Conservation (phyloP, 176 grass and related monocot species). For the Oryza australiensis region DNA sequence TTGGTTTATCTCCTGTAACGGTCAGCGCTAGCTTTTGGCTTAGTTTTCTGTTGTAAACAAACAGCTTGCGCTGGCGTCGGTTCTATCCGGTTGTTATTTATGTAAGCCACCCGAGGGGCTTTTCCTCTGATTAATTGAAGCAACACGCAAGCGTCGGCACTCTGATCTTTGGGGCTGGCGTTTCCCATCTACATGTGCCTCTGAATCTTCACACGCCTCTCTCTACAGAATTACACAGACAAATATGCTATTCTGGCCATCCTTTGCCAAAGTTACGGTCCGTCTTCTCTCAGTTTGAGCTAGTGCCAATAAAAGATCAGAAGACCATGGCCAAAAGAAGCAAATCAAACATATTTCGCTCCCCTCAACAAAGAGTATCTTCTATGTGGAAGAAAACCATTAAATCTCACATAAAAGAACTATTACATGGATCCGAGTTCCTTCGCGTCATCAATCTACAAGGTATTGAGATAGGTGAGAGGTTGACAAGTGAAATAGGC, state of each 20-base stretch:
- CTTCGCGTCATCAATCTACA: conserved; percentile 26
- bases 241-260: conserved; percentile 25
- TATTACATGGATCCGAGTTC: conserved; percentile 21
- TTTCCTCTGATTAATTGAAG: too few relatives aligned
- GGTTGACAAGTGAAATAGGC: background rate
- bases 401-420: background rate
- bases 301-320: background rate
- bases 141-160: too few relatives aligned
- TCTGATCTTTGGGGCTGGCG: too few relatives aligned
- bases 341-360: too few relatives aligned
- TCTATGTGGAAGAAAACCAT: background rate
- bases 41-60: too few relatives aligned
- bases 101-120: too few relatives aligned
- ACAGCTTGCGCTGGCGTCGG: too few relatives aligned
- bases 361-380: background rate
- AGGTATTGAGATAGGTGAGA: background rate
- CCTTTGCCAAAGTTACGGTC: conserved; percentile 44
- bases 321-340: background rate
- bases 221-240: conserved; percentile 40
- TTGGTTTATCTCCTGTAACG: too few relatives aligned
- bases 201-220: too few relatives aligned
- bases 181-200: too few relatives aligned
- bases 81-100: too few relatives aligned
- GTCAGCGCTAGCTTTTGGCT: too few relatives aligned
- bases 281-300: conserved; percentile 38